Base-by-base conservation (phyloP, 805 yeast genomes). In the Wickerhamomyces bovis region DNA sequence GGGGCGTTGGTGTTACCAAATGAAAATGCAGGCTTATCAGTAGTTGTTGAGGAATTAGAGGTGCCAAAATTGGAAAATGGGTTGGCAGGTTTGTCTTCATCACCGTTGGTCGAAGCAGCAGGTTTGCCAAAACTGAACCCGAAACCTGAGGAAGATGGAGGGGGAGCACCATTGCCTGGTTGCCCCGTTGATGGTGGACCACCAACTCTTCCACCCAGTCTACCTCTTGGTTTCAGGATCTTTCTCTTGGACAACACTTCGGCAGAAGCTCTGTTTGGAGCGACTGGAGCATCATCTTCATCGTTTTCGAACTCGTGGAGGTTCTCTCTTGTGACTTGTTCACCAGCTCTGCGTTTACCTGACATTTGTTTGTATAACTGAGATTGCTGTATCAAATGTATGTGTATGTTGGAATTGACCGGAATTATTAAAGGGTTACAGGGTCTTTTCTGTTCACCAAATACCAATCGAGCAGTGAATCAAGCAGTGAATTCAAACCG, bases 181-280 rank as follows among this genome's bases (percentile, higher is more conserved):
- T 53, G 5, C 11, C 33, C 38, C 6, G 45, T 25, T 18, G 54
- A 7, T 38, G 36, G 33, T 22, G 42, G 9, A 13, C 38, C 26
- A 26, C 38, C 49, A 13, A 46, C 30, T 33, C 51, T 55, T 6
- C 61, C 50, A 36, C 42, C 61, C 50, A 67, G 54, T 59, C 73
- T 74, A 21, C 69, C 65, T 56, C 68, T 73, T 15, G 85, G 84
- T 57, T 75, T 71, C 23, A 86, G 75, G 47, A 87, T 85, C 68
- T 80, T 84, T 57, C 97, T 72, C 46, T 68, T 73, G 23, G 89
- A 77, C 75, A 89, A 64, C 6, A 78, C 81, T 6, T 73, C 80
- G 3, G 76, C 70, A 1, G 85, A 72, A 0, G 95, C 94, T 41
- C 52, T 60, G n/a, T 56, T 49, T 30, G 72, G 68, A 33, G 60